Evolutionary conservation across 495 filamentous ascomycete genomes (phyloP).

Genomic region (Eremomyces bilateralis): DNA sequence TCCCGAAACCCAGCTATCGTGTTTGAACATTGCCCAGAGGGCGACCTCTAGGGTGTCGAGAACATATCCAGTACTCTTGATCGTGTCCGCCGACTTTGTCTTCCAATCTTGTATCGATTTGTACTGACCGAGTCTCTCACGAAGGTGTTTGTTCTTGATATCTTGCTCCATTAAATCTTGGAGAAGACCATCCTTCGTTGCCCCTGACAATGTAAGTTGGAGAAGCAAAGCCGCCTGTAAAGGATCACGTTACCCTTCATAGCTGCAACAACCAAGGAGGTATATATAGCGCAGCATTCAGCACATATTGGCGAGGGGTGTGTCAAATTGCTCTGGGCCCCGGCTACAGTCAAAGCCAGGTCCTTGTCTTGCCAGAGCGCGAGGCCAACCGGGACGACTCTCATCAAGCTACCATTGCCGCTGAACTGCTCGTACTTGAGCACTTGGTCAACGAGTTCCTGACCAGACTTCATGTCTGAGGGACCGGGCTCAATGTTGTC

Average conservation of each 20-base stretch:
- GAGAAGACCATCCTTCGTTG: no score
- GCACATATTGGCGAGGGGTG: background rate
- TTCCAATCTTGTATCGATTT: background rate
- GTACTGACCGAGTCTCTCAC: no score
- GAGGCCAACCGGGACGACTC: background rate
- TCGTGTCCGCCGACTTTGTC: conserved; percentile 4
- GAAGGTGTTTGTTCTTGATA: no score
- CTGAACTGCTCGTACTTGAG: no score
- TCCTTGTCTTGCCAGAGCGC: background rate
- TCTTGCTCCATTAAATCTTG: no score
- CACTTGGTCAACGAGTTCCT: no score
- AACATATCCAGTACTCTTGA: conserved; percentile 24
- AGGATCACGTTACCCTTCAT: no score
- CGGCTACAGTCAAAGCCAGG: background rate
- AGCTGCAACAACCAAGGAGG: no score
- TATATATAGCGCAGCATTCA: background rate
- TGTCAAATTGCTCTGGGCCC: background rate
- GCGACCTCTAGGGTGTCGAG: conserved; percentile 25
- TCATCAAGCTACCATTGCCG: background rate
- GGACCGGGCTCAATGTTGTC: no score
- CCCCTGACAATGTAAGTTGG: no score
- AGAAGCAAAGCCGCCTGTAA: no score
- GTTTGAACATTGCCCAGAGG: conserved; percentile 26
- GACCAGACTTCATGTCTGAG: no score
- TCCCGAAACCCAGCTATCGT: conserved; percentile 12